A percentile compares a stretch with the other conserved stretches of the same genome.
phyloP scores from a whole-genome alignment of 345 rosid genomes.

The Leavenworthia alabamica region DNA sequence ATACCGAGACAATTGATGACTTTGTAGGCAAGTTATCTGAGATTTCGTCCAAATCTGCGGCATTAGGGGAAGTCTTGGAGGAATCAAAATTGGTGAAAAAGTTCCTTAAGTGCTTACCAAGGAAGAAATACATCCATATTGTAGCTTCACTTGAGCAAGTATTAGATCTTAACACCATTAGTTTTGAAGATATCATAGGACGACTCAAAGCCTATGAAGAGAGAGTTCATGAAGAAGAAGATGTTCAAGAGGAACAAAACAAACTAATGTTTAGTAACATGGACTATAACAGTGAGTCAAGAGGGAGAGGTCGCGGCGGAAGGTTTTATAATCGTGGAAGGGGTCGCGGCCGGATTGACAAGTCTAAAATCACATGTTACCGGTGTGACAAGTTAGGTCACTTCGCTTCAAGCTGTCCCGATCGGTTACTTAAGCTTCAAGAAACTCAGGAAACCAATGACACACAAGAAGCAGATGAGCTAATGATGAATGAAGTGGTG shows the following conservation, averaged over 20 bases:
- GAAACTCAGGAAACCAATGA: not conserved
- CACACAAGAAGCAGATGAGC: not conserved
- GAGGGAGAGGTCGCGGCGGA: not conserved
- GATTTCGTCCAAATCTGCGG: no score
- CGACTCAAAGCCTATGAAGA: not conserved
- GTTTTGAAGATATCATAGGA: not conserved
- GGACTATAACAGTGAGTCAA: not conserved
- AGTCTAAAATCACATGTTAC: not conserved
- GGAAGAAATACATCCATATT: not conserved
- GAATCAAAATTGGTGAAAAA: not conserved
- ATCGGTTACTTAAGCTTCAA: not conserved
- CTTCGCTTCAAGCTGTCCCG: not conserved
- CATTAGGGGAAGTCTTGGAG: not conserved
- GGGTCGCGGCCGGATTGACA: not conserved
- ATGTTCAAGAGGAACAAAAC: not conserved
- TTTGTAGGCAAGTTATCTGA: not conserved
- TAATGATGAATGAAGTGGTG: not conserved
- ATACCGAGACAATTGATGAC: not conserved
- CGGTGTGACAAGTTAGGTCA: not conserved
- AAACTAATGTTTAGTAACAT: not conserved
- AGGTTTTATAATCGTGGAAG: not conserved
- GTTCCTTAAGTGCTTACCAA: not conserved
- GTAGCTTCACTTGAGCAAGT: not conserved
- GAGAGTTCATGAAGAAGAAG: not conserved
- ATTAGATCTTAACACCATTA: not conserved